Evolutionary conservation across 306 rosid species (phyloP).

Genomic region (Elaeagnus macrophylla): DNA sequence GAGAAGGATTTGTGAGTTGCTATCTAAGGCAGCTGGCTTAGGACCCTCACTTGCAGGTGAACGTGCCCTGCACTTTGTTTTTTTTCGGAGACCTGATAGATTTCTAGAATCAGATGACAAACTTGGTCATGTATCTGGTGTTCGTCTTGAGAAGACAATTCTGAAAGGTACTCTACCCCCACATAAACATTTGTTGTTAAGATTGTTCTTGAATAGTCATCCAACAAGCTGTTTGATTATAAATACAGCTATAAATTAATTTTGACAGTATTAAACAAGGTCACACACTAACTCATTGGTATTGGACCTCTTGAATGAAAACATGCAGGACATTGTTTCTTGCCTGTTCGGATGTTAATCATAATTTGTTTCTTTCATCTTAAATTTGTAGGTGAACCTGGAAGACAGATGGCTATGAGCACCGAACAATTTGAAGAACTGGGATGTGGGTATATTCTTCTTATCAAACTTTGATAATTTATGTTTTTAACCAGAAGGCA

Average conservation of each 20-base stretch:
- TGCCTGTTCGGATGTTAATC: background rate
- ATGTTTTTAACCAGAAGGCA: too few species aligned
- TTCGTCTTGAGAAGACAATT: slow-evolving; percentile 69
- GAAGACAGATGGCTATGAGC: slow-evolving; percentile 70
- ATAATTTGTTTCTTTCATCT: slow-evolving; percentile 11
- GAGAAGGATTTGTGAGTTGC: slow-evolving; percentile 74
- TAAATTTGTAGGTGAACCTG: slow-evolving; percentile 52
- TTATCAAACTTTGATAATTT: background rate
- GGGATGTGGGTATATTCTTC: slow-evolving; percentile 56
- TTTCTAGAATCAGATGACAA: slow-evolving; percentile 49
- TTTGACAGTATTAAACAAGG: too few species aligned
- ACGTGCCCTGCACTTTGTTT: slow-evolving; percentile 71
- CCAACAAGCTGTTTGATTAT: slow-evolving; percentile 2
- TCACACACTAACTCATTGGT: too few species aligned
- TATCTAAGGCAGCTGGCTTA: slow-evolving; percentile 62
- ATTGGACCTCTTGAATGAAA: background rate
- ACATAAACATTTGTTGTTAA: background rate
- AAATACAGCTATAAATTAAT: background rate
- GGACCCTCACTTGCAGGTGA: slow-evolving; percentile 38
- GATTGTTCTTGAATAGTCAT: background rate
- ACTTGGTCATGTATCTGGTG: slow-evolving; percentile 45
- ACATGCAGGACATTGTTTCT: background rate
- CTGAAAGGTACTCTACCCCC: slow-evolving; percentile 40
- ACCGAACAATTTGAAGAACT: slow-evolving; percentile 68
- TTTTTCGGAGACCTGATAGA: slow-evolving; percentile 66